Evolutionary conservation across 306 rosid species (phyloP).

Genomic region (Dalbergia oliveri): DNA sequence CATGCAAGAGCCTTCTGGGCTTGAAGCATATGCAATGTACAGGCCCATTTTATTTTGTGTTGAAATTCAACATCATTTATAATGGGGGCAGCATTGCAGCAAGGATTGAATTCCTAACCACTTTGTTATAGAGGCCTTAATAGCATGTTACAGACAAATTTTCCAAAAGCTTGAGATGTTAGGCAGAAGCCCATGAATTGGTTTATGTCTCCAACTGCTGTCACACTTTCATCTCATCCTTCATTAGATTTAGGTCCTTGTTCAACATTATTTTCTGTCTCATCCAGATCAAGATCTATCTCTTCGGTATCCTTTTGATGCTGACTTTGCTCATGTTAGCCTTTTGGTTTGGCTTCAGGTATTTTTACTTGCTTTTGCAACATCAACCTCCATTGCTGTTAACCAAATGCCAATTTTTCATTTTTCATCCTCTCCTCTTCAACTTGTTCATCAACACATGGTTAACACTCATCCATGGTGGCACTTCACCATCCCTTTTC

Average conservation of each 20-base stretch:
- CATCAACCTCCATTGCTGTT: neutral
- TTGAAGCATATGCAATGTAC: neutral
- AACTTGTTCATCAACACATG: constrained; percentile 4
- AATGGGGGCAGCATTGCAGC: neutral
- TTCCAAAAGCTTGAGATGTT: constrained; percentile 7
- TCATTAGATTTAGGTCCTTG: constrained; percentile 13
- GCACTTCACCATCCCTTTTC: constrained; percentile 5
- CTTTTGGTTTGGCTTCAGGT: neutral
- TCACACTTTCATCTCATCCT: neutral
- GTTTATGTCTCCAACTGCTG: neutral
- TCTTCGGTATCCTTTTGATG: constrained; percentile 1
- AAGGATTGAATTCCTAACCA: neutral
- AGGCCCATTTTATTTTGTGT: neutral
- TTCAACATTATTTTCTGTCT: neutral
- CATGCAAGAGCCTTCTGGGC: neutral
- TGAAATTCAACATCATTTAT: neutral
- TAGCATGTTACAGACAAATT: neutral
- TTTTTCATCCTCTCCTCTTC: neutral
- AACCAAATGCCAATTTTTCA: neutral
- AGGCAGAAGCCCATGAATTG: constrained; percentile 4
- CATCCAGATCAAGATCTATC: neutral
- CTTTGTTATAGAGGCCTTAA: constrained; percentile 4
- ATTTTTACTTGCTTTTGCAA: neutral
- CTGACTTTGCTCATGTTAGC: neutral
- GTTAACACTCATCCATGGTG: constrained; percentile 1